A percentile compares a stretch with the other conserved stretches of the same genome.
phyloP scores from a whole-genome alignment of 768 basidiomycete genomes.

The Leccinum longicurvipes region DNA sequence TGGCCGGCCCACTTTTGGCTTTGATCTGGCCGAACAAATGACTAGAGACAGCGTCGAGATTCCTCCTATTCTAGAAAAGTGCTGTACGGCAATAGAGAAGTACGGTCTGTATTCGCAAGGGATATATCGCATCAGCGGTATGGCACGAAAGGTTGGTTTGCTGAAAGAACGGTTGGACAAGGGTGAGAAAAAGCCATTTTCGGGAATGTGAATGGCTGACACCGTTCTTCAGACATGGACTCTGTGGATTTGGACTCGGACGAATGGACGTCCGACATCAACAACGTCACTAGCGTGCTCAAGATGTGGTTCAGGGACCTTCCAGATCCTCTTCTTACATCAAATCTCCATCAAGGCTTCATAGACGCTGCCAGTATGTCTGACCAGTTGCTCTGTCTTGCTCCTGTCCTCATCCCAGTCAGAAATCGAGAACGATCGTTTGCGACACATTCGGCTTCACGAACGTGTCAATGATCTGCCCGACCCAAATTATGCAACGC shows the following conservation, averaged over 20 bases:
- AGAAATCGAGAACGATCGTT: conserved; percentile 92
- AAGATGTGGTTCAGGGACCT: conserved; percentile 97
- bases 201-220: conserved; percentile 20
- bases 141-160: conserved; percentile 78
- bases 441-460: conserved; percentile 93
- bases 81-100: conserved; percentile 88
- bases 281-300: conserved; percentile 89
- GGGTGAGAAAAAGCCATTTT: conserved; percentile 44
- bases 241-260: conserved; percentile 81
- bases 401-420: conserved; percentile 1
- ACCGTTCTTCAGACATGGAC: conserved; percentile 62
- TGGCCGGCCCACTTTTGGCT: conserved; percentile 83
- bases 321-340: conserved; percentile 89
- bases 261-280: conserved; percentile 94
- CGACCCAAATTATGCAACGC: conserved; percentile 96
- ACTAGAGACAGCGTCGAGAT: conserved; percentile 86
- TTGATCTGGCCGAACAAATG: conserved; percentile 93
- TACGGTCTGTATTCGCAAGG: conserved; percentile 82
- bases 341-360: conserved; percentile 82
- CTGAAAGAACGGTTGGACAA: conserved; percentile 83
- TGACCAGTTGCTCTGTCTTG: neutral
- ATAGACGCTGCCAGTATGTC: conserved; percentile 90
- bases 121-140: conserved; percentile 92
- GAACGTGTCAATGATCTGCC: conserved; percentile 97
- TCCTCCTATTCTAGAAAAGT: conserved; percentile 83